Percentiles rank a stretch among this genome's conserved stretches.
Conservation (phyloP, 2,329 filamentous ascomycete species). For the Pyrenophora seminiperda region DNA sequence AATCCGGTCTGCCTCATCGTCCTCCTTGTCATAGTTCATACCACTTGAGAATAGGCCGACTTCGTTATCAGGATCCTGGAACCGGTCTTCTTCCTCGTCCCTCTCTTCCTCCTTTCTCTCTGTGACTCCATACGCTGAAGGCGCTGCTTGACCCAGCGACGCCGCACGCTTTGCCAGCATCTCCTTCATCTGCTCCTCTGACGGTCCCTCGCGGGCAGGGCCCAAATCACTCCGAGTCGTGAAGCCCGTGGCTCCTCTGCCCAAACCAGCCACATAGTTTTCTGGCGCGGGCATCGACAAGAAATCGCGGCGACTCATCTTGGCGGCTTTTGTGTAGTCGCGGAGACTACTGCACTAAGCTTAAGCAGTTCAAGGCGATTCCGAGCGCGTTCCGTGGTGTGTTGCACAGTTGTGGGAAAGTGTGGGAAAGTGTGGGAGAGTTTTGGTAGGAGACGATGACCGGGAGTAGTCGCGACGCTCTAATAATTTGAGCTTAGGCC, state of each 20-base stretch:
- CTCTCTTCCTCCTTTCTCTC: slow-evolving; percentile 75
- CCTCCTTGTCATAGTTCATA: slow-evolving; percentile 88
- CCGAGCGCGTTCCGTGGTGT: too few relatives aligned
- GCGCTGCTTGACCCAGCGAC: slow-evolving; percentile 73
- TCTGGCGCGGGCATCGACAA: slow-evolving; percentile 74
- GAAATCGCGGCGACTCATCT: slow-evolving; percentile 79
- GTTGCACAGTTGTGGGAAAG: too few relatives aligned
- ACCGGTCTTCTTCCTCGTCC: slow-evolving; percentile 77
- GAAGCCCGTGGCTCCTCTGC: slow-evolving; percentile 96
- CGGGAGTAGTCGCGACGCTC: slow-evolving; percentile 11
- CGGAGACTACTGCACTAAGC: not conserved
- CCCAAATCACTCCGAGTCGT: slow-evolving; percentile 96
- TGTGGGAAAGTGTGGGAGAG: too few relatives aligned
- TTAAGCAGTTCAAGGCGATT: too few relatives aligned
- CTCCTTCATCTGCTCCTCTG: slow-evolving; percentile 97
- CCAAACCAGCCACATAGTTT: slow-evolving; percentile 85
- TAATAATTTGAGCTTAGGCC: slow-evolving; percentile 22
- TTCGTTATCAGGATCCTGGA: slow-evolving; percentile 96
- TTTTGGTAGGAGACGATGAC: not conserved
- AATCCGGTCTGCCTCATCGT: slow-evolving; percentile 95
- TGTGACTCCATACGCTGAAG: slow-evolving; percentile 72
- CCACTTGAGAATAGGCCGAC: slow-evolving; percentile 93
- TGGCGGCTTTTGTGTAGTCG: slow-evolving; percentile 21
- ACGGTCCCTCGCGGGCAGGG: slow-evolving; percentile 91
- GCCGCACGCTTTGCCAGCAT: slow-evolving; percentile 92